Base-by-base conservation (phyloP, 1,284 basidiomycete species). In the Ustilago cynodontis region DNA sequence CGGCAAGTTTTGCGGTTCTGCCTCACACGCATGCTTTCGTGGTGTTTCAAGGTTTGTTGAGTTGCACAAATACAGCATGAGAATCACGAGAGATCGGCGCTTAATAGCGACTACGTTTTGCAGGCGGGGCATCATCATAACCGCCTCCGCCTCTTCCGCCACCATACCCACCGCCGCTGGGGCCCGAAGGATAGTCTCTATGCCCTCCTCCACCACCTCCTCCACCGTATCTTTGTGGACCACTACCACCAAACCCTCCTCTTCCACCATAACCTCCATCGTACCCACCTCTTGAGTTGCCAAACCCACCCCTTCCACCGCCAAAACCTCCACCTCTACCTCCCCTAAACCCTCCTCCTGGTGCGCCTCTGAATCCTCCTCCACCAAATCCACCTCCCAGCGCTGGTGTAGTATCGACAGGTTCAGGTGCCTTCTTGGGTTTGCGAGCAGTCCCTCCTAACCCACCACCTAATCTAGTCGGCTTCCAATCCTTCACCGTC, bases 401-500 rank as follows among this genome's bases (percentile, higher is more conserved):
- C n/a, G 26, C 16, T 2, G 39, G 31, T 2, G 54, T 18, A 5
- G 54, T 28, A 11, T 72, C 74, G 0, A 37, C 58, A 0, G 68
- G 60, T 14, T 60, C 68, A 9, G 78, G 71, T 1, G 54, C 59
- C 51, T 79, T 82, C 41, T 83, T 83, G 0, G 78, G 71, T 52
- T 83, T 83, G 26, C 83, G 55, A 35, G 94, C 93, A 59, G 93
- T 89, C 14, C 96, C 97, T 22, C 97, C 97, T 26, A 99, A 89
- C 0, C 97, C 97, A 18, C 96, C 97, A 26, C 96, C 97, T 0
- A 99, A 88, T 64, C 95, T 91, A 68, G 93, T 92, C 6, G 97
- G 97, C 85, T 98, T 98, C 97, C 97, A 99, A 8, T 95, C 97
- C 74, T 96, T 92, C 29, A 99, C 97, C 1, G 97, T 99, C 56